A percentile compares a stretch with the other conserved stretches of the same genome.
These are phyloP conservation scores for Dactylellina leptospora DNA, from an alignment of 2,329 filamentous ascomycete species.

Conservation along the genomic window DNA sequence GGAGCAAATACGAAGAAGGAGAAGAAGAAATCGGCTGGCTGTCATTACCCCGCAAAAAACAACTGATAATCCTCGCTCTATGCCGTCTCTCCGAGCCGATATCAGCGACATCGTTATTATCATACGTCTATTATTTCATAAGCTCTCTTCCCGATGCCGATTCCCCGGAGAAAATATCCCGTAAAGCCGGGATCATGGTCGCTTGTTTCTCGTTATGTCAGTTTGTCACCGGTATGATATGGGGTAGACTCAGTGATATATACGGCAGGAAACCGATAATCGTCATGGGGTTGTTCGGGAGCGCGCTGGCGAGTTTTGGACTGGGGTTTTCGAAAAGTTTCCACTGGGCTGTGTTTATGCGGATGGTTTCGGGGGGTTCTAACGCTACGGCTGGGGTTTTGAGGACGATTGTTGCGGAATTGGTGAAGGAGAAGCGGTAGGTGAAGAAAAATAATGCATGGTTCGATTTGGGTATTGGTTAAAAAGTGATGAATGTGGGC, in stretches of 20 bases:
- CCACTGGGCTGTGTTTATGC: constrained; percentile 70
- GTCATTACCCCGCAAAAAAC: constrained; percentile 77
- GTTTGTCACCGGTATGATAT: constrained; percentile 81
- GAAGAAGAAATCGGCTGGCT: constrained; percentile 69
- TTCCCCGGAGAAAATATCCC: constrained; percentile 69
- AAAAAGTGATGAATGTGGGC: neutral
- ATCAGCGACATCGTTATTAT: constrained; percentile 78
- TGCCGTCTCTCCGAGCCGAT: constrained; percentile 83
- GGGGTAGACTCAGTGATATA: constrained; percentile 75
- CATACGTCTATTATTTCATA: constrained; percentile 91
- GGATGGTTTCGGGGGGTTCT: constrained; percentile 71
- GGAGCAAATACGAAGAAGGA: constrained; percentile 1
- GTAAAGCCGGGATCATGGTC: constrained; percentile 79
- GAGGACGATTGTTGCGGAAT: constrained; percentile 77
- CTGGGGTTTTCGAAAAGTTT: constrained; percentile 76
- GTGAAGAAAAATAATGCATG: constrained; percentile 55
- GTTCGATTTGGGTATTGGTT: neutral
- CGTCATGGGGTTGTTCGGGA: constrained; percentile 78
- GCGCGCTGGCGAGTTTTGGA: constrained; percentile 71
- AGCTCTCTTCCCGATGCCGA: constrained; percentile 74
- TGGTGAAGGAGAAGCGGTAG: constrained; percentile 74
- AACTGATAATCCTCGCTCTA: constrained; percentile 79
- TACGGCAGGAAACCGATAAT: constrained; percentile 80
- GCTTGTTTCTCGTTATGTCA: constrained; percentile 83
- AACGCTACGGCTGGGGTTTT: constrained; percentile 80